A percentile compares a stretch with the other conserved stretches of the same genome.
Conservation (phyloP, 1,284 basidiomycete species). For the Cutaneotrichosporon cutaneum region DNA sequence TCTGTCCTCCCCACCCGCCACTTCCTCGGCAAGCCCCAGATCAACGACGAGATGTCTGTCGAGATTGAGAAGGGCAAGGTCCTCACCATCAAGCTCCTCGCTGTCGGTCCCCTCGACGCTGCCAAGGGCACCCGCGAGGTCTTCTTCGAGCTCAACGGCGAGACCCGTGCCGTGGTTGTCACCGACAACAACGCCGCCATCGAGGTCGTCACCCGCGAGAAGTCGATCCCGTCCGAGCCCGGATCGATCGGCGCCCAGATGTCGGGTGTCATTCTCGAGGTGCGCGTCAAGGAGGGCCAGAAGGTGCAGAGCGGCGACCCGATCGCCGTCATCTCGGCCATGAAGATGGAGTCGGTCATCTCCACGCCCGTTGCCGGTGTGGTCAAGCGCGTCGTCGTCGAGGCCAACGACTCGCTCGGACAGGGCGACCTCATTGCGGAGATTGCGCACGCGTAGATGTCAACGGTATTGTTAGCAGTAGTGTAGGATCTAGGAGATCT, state of each 20-base stretch:
- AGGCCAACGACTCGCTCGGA: conserved; percentile 58
- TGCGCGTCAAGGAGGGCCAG: conserved; percentile 93
- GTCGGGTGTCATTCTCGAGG: conserved; percentile 83
- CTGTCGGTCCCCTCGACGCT: conserved; percentile 87
- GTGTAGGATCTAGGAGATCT: conserved; percentile 1
- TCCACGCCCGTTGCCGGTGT: conserved; percentile 94
- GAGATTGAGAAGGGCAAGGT: conserved; percentile 97
- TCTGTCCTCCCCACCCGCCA: conserved; percentile 95
- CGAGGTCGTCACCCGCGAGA: conserved; percentile 87
- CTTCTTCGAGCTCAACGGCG: conserved; percentile 94
- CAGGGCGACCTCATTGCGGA: conserved; percentile 53
- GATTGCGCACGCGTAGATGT: conserved; percentile 25
- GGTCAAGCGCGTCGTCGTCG: conserved; percentile 85
- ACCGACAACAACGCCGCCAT: conserved; percentile 96
- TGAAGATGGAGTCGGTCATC: conserved; percentile 95
- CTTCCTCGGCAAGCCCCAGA: conserved; percentile 89
- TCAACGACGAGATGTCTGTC: conserved; percentile 95
- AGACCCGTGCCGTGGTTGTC: conserved; percentile 85
- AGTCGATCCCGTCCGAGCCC: conserved; percentile 78
- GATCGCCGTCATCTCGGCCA: conserved; percentile 69
- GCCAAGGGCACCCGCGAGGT: conserved; percentile 90
- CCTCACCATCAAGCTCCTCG: conserved; percentile 92
- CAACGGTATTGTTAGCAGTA: not conserved
- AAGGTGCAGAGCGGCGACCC: conserved; percentile 94
- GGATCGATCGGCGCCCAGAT: conserved; percentile 94